Conservation (phyloP, 371 early-diverging fungal species). For the Saksenaea vasiformis region DNA sequence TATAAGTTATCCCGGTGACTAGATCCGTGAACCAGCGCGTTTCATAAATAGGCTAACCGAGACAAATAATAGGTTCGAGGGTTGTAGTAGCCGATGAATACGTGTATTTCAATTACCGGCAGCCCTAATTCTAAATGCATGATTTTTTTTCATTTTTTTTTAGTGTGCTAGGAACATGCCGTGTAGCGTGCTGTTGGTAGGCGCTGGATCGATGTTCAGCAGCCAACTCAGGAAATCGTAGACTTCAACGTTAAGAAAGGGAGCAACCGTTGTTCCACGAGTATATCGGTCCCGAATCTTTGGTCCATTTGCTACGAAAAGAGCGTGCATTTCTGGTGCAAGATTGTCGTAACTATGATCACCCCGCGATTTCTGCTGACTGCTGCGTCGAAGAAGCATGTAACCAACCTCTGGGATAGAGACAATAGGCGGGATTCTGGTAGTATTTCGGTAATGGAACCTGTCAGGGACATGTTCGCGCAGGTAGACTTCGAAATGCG, state of each 20-base stretch:
- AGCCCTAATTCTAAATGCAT: too few species aligned
- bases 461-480: slow-evolving; percentile 63
- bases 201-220: slow-evolving; percentile 29
- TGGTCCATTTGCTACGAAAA: slow-evolving; percentile 84
- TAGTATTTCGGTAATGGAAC: slow-evolving; percentile 60
- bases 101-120: too few species aligned
- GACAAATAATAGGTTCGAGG: too few species aligned
- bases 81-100: too few species aligned
- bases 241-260: slow-evolving; percentile 42
- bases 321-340: slow-evolving; percentile 78
- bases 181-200: slow-evolving; percentile 32
- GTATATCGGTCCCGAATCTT: slow-evolving; percentile 40
- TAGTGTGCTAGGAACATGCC: slow-evolving; percentile 7
- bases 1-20: too few species aligned
- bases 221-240: slow-evolving; percentile 34
- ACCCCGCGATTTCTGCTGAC: slow-evolving; percentile 45
- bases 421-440: slow-evolving; percentile 74
- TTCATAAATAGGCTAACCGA: too few species aligned
- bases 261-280: slow-evolving; percentile 15
- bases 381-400: slow-evolving; percentile 29
- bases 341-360: slow-evolving; percentile 88
- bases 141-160: neutral
- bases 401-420: slow-evolving; percentile 69
- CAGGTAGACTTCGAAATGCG: slow-evolving; percentile 63
- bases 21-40: too few species aligned